Evolutionary conservation across 129 eudicot genomes (phyloP).

Genomic region (Pittosporum tobira): DNA sequence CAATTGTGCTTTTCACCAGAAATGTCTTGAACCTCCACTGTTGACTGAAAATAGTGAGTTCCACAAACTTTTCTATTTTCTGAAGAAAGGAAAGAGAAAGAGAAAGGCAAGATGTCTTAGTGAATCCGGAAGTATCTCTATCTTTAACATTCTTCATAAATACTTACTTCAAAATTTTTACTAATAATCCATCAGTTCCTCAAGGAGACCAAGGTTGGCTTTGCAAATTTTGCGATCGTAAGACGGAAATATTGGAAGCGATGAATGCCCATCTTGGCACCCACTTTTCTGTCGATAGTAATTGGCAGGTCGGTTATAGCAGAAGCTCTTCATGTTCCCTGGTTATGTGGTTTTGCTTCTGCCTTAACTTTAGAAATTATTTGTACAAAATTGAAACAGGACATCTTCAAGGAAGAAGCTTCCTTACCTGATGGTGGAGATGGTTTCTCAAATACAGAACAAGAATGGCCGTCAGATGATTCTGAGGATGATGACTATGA

Average conservation of each 20-base stretch:
- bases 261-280: constrained; percentile 97
- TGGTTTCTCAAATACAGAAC: constrained; percentile 42
- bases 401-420: constrained; percentile 86
- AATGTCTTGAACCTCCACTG: constrained; percentile 92
- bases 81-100: background rate
- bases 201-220: constrained; percentile 92
- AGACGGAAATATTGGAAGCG: constrained; percentile 77
- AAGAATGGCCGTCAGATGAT: constrained; percentile 95
- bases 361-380: constrained; percentile 3
- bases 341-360: constrained; percentile 2
- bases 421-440: constrained; percentile 58
- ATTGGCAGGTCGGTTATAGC: constrained; percentile 61
- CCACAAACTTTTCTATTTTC: background rate
- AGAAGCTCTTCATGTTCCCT: constrained; percentile 3
- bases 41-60: constrained; percentile 82
- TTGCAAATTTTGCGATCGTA: constrained; percentile 79
- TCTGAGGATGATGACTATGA: constrained; percentile 92
- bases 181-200: constrained; percentile 55
- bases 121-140: background rate
- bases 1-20: constrained; percentile 91
- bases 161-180: constrained; percentile 11
- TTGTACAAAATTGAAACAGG: constrained; percentile 36
- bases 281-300: constrained; percentile 46
- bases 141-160: background rate
- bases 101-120: background rate